Evolutionary conservation across 1,284 basidiomycete genomes (phyloP).

Genomic region (Cryptococcus sp.): DNA sequence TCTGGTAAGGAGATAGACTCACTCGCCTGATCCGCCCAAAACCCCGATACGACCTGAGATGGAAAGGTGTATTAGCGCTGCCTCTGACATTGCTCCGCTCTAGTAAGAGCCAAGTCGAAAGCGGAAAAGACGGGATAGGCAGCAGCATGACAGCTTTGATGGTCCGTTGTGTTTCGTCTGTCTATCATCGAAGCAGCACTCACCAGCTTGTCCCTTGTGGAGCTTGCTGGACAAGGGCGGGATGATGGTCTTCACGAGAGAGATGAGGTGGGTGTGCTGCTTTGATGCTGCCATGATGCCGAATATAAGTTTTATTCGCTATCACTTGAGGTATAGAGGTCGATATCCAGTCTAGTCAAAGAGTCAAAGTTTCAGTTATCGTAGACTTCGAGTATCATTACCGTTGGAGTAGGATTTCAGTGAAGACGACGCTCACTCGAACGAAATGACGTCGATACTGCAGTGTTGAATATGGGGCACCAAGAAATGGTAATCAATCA

Average conservation of each 20-base stretch:
- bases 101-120: background rate
- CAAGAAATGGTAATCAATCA: background rate
- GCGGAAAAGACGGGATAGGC: no score
- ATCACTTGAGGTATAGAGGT: no score
- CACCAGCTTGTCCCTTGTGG: conserved; percentile 95
- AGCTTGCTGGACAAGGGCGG: conserved; percentile 59
- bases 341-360: no score
- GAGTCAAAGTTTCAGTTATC: no score
- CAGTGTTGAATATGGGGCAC: background rate
- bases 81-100: background rate
- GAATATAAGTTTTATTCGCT: no score
- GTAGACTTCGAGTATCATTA: no score
- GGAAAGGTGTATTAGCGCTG: background rate
- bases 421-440: background rate
- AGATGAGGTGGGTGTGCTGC: conserved; percentile 47
- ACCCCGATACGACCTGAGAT: conserved; percentile 78
- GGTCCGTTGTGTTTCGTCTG: background rate
- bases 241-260: conserved; percentile 46
- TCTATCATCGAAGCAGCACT: conserved; percentile 21
- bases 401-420: no score
- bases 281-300: conserved; percentile 10
- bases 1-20: conserved; percentile 30
- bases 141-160: background rate
- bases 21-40: conserved; percentile 91
- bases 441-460: background rate